These are phyloP conservation scores for Speleostelium caveatum DNA, from an alignment of 78 protist species.

Conservation along the genomic window DNA sequence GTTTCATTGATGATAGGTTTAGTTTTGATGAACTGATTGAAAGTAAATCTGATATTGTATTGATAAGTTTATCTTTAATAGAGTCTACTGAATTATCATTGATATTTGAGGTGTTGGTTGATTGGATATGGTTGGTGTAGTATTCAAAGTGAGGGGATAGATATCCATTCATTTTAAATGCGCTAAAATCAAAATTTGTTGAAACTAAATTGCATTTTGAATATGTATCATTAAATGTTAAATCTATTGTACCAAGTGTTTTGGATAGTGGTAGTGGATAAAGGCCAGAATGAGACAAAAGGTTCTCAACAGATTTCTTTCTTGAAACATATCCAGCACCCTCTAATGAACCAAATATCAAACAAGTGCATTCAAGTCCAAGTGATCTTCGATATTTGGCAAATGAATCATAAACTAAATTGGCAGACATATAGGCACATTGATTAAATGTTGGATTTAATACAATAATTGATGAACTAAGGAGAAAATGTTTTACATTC, in stretches of 20 bases:
- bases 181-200: neutral
- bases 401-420: constrained; percentile 75
- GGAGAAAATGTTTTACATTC: constrained; percentile 47
- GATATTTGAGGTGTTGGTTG: too few relatives aligned
- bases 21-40: constrained; percentile 18
- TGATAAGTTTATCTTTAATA: neutral
- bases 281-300: too few relatives aligned
- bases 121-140: too few relatives aligned
- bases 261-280: too few relatives aligned
- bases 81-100: neutral
- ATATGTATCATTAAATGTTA: too few relatives aligned
- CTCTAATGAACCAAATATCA: constrained; percentile 66
- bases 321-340: constrained; percentile 35
- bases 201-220: too few relatives aligned
- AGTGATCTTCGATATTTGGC: constrained; percentile 38
- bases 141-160: neutral
- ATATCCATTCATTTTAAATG: neutral
- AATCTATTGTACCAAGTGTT: too few relatives aligned
- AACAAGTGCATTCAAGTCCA: constrained; percentile 35
- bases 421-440: constrained; percentile 83
- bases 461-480: constrained; percentile 69
- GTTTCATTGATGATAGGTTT: constrained; percentile 28
- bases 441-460: constrained; percentile 60
- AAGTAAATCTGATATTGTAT: neutral
- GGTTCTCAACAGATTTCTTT: constrained; percentile 11